Conservation (phyloP, 257 asterid species). For the Solanum habrochaites region DNA sequence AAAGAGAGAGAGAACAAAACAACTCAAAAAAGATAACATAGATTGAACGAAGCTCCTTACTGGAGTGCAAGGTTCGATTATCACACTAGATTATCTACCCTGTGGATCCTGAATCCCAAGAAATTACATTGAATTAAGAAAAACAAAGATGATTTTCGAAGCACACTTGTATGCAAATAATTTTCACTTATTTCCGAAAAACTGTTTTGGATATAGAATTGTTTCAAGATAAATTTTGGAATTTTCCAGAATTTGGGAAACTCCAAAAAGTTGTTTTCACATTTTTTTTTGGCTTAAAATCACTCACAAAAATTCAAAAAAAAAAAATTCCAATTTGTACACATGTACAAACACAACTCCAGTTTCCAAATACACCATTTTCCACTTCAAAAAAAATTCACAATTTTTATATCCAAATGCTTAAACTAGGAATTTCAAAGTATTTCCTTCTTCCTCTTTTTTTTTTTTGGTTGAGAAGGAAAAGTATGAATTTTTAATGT, state of each 20-base stretch:
- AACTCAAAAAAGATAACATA: not conserved
- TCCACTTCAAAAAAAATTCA: not conserved
- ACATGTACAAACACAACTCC: not conserved
- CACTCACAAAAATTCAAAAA: not conserved
- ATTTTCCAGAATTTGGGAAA: not conserved
- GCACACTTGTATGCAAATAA: not conserved
- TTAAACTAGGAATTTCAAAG: not conserved
- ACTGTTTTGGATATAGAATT: not conserved
- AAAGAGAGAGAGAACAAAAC: not conserved
- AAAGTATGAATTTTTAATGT: not conserved
- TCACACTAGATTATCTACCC: not conserved
- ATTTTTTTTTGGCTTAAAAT: no score
- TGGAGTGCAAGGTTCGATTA: not conserved
- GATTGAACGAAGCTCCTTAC: not conserved
- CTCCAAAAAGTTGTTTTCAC: not conserved
- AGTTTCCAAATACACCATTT: not conserved
- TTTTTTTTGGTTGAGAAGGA: not conserved
- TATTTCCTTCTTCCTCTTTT: not conserved
- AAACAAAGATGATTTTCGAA: not conserved
- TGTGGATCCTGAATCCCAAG: no score
- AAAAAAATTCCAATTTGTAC: not conserved
- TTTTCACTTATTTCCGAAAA: not conserved
- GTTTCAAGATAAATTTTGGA: no score
- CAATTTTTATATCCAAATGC: not conserved
- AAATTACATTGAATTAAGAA: not conserved